Evolutionary conservation across 192 early-diverging fungal genomes (phyloP).

Genomic region (Umbelopsis isabellina): DNA sequence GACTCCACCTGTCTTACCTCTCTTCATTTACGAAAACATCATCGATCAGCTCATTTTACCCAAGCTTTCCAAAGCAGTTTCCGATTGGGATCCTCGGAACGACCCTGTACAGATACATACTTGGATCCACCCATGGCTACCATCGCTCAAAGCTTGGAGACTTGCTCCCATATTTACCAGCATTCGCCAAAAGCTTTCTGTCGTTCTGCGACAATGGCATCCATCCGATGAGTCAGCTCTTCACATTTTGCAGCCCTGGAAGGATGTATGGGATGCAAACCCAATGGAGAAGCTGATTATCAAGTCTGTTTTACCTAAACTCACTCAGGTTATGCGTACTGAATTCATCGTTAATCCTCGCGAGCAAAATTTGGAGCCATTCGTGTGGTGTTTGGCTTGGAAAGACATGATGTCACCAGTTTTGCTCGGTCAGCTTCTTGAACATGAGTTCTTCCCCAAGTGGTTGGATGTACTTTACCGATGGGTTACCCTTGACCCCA

Average conservation of each 20-base stretch:
- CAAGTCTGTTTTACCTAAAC: constrained; percentile 72
- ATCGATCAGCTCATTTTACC: constrained; percentile 81
- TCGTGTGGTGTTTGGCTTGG: constrained; percentile 71
- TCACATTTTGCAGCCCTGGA: constrained; percentile 62
- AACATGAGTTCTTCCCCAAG: constrained; percentile 80
- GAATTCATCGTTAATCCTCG: constrained; percentile 78
- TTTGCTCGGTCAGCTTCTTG: constrained; percentile 62
- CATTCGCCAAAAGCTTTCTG: constrained; percentile 64
- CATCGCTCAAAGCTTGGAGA: constrained; percentile 57
- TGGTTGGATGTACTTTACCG: constrained; percentile 72
- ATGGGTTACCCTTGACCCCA: constrained; percentile 60
- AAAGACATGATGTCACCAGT: constrained; percentile 50
- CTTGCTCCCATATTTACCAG: constrained; percentile 52
- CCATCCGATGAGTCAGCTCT: constrained; percentile 60
- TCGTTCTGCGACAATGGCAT: constrained; percentile 64
- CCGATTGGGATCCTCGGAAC: constrained; percentile 62
- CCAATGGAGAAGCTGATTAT: constrained; percentile 66
- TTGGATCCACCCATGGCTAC: constrained; percentile 87
- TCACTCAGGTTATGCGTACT: constrained; percentile 57
- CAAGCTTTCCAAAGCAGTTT: constrained; percentile 67
- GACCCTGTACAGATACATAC: constrained; percentile 65
- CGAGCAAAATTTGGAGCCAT: constrained; percentile 65
- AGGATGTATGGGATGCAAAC: constrained; percentile 51
- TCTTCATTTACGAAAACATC: constrained; percentile 75
- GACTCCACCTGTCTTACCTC: constrained; percentile 65